These are phyloP conservation scores for Mentha longifolia DNA, from an alignment of 257 asterid species.

Conservation along the genomic window DNA sequence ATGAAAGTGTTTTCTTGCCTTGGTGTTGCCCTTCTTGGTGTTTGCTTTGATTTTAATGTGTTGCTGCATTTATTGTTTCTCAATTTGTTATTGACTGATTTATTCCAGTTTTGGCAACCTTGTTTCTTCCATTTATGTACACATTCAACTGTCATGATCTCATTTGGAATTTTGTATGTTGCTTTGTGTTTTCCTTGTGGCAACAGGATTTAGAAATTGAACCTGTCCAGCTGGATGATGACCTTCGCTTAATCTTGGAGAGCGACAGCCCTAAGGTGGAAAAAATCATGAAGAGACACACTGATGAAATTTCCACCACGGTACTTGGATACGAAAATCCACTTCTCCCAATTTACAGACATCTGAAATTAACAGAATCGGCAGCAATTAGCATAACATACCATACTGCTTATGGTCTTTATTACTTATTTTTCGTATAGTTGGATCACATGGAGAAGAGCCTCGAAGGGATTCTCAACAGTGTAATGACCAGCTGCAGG, in stretches of 20 bases:
- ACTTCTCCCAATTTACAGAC: neutral
- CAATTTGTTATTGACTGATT: too few species aligned
- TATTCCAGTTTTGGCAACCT: neutral
- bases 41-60: neutral
- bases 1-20: neutral
- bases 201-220: conserved; percentile 37
- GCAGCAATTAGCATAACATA: neutral
- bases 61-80: neutral
- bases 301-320: conserved; percentile 47
- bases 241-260: conserved; percentile 57
- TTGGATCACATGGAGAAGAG: conserved; percentile 73
- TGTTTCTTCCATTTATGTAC: neutral
- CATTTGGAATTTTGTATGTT: conserved; percentile 11
- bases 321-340: conserved; percentile 40
- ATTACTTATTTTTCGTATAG: conserved; percentile 44
- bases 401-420: neutral
- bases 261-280: conserved; percentile 60
- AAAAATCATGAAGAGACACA: conserved; percentile 49
- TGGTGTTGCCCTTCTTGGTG: neutral
- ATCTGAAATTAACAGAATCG: neutral
- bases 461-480: conserved; percentile 67
- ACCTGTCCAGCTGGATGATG: conserved; percentile 41
- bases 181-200: neutral
- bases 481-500: conserved; percentile 71
- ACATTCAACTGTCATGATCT: conserved; percentile 6